Conservation (phyloP, 441 rosid species). For the Melastoma candidum region DNA sequence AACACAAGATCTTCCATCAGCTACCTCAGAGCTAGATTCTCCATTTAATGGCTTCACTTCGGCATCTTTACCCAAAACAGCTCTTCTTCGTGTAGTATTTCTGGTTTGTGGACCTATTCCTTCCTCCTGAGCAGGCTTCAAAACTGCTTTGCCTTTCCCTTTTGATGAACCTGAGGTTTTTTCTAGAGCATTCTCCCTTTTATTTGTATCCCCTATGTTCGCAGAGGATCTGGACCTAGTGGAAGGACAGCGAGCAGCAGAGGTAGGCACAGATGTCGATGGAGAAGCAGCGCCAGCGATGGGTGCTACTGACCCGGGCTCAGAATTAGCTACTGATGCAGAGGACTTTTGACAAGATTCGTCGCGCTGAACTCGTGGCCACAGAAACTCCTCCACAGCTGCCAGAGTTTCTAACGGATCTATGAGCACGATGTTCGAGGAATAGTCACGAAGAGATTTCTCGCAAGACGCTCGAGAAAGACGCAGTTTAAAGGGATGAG, state of each 20-base stretch:
- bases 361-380: conserved; percentile 95
- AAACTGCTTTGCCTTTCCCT: conserved; percentile 97
- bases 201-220: conserved; percentile 61
- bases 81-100: conserved; percentile 83
- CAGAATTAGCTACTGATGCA: conserved; percentile 60
- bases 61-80: conserved; percentile 67
- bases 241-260: conserved; percentile 61
- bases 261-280: conserved; percentile 63
- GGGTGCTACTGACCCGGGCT: conserved; percentile 45
- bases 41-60: conserved; percentile 59
- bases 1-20: neutral
- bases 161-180: conserved; percentile 70
- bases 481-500: conserved; percentile 95
- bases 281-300: conserved; percentile 82
- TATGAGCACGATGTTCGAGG: conserved; percentile 87
- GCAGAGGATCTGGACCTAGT: conserved; percentile 81
- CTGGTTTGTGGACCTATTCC: conserved; percentile 93
- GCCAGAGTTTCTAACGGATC: conserved; percentile 98
- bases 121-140: conserved; percentile 74
- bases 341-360: conserved; percentile 75
- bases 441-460: conserved; percentile 91
- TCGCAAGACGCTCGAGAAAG: conserved; percentile 97
- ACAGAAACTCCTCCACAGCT: conserved; percentile 93
- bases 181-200: conserved; percentile 61
- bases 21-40: conserved; percentile 92